phyloP scores from a whole-genome alignment of 768 basidiomycete species.

The Termitomyces sp. region DNA sequence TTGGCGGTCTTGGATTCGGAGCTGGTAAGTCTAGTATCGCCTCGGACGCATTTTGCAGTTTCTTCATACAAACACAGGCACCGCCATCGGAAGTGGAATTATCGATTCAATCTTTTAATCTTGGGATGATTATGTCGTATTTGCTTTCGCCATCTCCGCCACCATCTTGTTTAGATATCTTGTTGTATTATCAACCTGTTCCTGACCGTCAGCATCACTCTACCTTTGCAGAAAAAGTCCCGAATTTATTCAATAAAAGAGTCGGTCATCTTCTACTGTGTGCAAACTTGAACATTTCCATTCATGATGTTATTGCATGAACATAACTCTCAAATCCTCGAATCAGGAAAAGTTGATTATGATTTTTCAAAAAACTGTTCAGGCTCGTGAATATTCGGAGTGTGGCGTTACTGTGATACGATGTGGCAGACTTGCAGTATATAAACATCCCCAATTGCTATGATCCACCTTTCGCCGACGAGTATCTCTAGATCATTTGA shows the following conservation, averaged over 20 bases:
- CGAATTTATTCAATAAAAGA: not conserved
- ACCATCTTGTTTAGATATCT: not conserved
- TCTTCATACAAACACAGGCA: constrained; percentile 25
- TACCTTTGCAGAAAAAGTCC: not conserved
- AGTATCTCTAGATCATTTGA: no score
- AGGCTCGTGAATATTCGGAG: no score
- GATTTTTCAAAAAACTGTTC: no score
- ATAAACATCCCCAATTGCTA: no score
- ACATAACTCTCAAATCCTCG: no score
- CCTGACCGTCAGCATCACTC: not conserved
- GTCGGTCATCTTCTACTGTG: no score
- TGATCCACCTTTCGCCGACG: no score
- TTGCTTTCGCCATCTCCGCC: not conserved
- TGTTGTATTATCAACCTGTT: not conserved
- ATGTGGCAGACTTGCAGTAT: no score
- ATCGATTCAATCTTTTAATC: constrained; percentile 45
- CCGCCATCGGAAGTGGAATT: constrained; percentile 40
- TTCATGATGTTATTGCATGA: no score
- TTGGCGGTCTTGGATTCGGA: constrained; percentile 71
- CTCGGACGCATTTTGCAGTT: not conserved
- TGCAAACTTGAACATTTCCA: no score
- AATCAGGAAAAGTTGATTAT: no score
- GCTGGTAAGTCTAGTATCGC: constrained; percentile 41
- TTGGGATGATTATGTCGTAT: not conserved
- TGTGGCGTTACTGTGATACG: no score